A percentile compares a stretch with the other conserved stretches of the same genome.
These are phyloP conservation scores for Pythium brassicae DNA, from an alignment of 352 stramenopile genomes.

Conservation along the genomic window DNA sequence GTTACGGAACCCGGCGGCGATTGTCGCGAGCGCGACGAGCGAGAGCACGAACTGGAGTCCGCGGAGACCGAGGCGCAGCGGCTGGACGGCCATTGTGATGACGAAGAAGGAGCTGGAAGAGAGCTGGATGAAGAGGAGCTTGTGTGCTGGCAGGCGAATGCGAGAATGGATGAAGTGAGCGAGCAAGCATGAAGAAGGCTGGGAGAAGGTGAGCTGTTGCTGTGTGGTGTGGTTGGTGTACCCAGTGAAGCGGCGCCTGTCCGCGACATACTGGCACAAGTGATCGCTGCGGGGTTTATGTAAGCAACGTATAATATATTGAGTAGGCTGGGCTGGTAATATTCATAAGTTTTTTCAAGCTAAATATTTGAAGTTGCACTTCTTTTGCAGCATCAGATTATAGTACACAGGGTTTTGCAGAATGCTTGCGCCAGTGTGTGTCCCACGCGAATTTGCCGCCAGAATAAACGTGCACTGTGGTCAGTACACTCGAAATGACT, in stretches of 20 bases:
- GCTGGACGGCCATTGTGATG: background rate
- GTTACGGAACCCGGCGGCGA: constrained; percentile 28
- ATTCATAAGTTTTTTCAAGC: too few relatives aligned
- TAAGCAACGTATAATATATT: too few relatives aligned
- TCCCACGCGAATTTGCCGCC: too few relatives aligned
- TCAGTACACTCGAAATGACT: too few relatives aligned
- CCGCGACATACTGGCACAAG: too few relatives aligned
- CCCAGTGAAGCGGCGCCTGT: background rate
- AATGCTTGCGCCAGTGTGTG: too few relatives aligned
- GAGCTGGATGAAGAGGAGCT: background rate
- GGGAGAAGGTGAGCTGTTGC: background rate
- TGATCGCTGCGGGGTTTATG: too few relatives aligned
- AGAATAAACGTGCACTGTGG: too few relatives aligned
- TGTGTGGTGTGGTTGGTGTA: background rate
- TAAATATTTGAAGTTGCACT: too few relatives aligned
- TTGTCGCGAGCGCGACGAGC: constrained; percentile 45
- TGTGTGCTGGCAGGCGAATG: background rate
- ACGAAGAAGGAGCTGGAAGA: background rate
- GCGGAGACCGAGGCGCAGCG: constrained; percentile 26
- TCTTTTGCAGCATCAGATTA: too few relatives aligned
- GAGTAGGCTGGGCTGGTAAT: too few relatives aligned
- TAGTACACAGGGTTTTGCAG: too few relatives aligned
- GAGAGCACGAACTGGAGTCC: constrained; percentile 52
- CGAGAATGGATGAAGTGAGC: background rate
- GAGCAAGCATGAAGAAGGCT: background rate